Evolutionary conservation across 176 grass and related monocot species (phyloP).

Genomic region (Bothriochloa decipiens): DNA sequence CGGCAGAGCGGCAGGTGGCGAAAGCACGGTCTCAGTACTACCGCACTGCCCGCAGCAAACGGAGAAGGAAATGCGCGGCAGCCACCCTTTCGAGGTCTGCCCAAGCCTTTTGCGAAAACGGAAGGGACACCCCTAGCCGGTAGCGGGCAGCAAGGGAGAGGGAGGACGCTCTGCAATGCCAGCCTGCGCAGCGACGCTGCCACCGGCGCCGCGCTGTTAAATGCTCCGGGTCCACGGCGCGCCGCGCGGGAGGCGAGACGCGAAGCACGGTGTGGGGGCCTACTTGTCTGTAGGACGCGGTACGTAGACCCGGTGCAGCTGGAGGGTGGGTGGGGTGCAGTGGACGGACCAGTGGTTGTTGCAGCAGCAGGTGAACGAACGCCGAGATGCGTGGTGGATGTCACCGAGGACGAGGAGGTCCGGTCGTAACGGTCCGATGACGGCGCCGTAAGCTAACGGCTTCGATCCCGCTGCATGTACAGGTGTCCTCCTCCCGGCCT

Average conservation of each 20-base stretch:
- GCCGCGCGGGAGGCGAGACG: neutral
- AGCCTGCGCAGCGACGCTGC: neutral
- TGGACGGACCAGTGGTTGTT: no score
- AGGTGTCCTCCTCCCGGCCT: neutral
- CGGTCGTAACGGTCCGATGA: slow-evolving; percentile 15
- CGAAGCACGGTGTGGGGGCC: neutral
- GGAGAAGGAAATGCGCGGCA: slow-evolving; percentile 31
- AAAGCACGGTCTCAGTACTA: no score
- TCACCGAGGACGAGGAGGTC: neutral
- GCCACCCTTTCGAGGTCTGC: neutral
- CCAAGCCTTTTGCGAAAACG: neutral
- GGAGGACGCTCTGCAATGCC: neutral
- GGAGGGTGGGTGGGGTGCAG: neutral
- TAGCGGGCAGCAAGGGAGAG: no score
- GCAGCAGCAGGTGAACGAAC: neutral
- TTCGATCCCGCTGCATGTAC: neutral
- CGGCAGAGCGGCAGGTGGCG: slow-evolving; percentile 1
- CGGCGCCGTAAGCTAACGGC: neutral
- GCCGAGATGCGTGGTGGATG: neutral
- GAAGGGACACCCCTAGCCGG: neutral
- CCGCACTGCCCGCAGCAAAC: neutral
- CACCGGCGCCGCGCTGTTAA: neutral
- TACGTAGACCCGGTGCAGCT: neutral
- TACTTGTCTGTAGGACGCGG: fast-evolving
- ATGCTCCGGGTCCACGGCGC: neutral